Conservation (phyloP, 129 eudicot genomes). For the Artemisia argyi region DNA sequence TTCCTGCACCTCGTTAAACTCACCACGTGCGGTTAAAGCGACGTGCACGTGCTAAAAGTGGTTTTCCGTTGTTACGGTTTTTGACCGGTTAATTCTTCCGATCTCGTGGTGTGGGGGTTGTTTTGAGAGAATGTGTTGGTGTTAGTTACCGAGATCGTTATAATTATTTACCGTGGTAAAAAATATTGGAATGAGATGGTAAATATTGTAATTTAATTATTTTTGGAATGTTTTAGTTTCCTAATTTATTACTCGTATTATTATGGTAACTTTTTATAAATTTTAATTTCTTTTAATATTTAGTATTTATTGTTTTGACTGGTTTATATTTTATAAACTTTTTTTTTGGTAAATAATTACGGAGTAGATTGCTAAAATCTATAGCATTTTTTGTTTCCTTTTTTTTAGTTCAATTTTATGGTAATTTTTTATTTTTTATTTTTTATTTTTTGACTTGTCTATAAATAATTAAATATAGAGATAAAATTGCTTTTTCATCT, state of each 20-base stretch:
- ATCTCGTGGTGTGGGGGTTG: slow-evolving; percentile 39
- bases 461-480: not conserved
- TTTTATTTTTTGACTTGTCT: not conserved
- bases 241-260: not conserved
- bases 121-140: slow-evolving; percentile 60
- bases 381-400: not conserved
- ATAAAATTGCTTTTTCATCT: slow-evolving; percentile 17
- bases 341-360: not conserved
- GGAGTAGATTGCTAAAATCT: not conserved
- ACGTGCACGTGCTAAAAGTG: not conserved
- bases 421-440: not conserved
- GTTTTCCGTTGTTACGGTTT: slow-evolving; percentile 21
- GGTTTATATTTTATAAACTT: too few relatives aligned
- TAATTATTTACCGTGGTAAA: slow-evolving; percentile 44
- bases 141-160: slow-evolving; percentile 44
- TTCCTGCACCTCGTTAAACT: not conserved
- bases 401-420: not conserved
- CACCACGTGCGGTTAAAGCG: not conserved
- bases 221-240: too few relatives aligned
- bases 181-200: slow-evolving; percentile 72
- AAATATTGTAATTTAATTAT: not conserved
- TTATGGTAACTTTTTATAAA: not conserved
- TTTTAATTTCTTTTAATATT: too few relatives aligned
- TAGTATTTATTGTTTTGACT: too few relatives aligned
- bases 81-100: slow-evolving; percentile 43